Percentiles rank a stretch among this genome's conserved stretches.
phyloP scores from a whole-genome alignment of 1,284 basidiomycete species.

The Pseudozyma sp. region DNA sequence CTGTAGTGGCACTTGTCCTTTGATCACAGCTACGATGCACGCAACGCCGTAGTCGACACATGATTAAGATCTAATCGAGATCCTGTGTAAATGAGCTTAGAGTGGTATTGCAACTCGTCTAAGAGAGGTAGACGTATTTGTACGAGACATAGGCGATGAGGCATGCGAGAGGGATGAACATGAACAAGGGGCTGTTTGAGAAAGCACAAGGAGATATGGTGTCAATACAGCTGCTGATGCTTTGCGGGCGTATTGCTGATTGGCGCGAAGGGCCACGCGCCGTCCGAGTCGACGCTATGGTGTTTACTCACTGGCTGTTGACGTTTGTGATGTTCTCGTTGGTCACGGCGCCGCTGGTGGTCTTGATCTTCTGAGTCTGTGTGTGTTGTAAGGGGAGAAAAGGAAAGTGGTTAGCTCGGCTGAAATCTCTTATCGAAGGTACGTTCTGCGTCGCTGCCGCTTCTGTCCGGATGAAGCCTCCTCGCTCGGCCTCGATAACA shows the following conservation, averaged over 20 bases:
- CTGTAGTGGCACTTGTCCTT: too few relatives aligned
- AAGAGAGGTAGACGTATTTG: constrained; percentile 54
- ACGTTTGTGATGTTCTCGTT: constrained; percentile 52
- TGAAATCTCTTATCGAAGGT: too few relatives aligned
- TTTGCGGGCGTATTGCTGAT: background rate
- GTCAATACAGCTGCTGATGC: background rate
- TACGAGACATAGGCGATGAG: constrained; percentile 59
- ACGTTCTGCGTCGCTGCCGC: background rate
- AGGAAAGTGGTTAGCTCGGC: background rate
- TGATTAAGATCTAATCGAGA: constrained; percentile 10
- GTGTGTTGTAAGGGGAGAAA: background rate
- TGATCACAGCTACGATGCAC: background rate
- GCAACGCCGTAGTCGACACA: background rate
- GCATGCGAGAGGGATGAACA: constrained; percentile 60
- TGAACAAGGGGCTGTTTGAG: constrained; percentile 57
- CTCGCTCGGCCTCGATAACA: too few relatives aligned
- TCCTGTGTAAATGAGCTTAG: constrained; percentile 10
- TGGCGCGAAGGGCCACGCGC: too few relatives aligned
- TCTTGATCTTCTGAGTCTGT: constrained; percentile 48
- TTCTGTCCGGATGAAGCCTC: too few relatives aligned
- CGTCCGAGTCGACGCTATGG: background rate
- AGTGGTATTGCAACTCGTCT: constrained; percentile 13
- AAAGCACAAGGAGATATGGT: background rate
- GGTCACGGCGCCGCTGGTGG: constrained; percentile 48
- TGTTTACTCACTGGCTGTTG: constrained; percentile 56